Evolutionary conservation across 768 basidiomycete genomes (phyloP), one percentile per base, ranked within the genome.

Genomic region (Xanthoconium stramineum): DNA sequence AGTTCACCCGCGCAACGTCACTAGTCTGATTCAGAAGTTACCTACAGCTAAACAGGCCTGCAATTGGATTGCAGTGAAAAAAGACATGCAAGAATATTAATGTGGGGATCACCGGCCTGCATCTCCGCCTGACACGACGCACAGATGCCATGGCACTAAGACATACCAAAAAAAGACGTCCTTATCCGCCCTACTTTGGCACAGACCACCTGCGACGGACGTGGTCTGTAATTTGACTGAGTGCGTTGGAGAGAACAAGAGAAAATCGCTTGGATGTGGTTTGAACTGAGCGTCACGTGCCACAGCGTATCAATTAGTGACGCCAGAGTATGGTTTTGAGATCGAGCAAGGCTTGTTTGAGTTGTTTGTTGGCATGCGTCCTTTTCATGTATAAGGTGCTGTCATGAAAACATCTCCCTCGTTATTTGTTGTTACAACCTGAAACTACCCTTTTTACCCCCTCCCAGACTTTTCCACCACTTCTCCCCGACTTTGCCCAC

Each of bases 381-480:
- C n/a, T n/a, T n/a, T n/a, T n/a, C n/a, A n/a, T n/a, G n/a, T n/a
- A n/a, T n/a, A n/a, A n/a, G n/a, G n/a, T n/a, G n/a, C n/a, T n/a
- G n/a, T n/a, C n/a, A n/a, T n/a, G n/a, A n/a, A n/a, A n/a, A n/a
- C n/a, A n/a, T n/a, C n/a, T n/a, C n/a, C n/a, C n/a, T n/a, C n/a
- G n/a, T n/a, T n/a, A n/a, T n/a, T n/a, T n/a, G n/a, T 12, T 12
- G 37, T 65, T 17, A 58, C 3, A 57, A 4, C 46, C 46, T 52
- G 33, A 57, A 28, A n/a, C 40, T 47, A 0, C 52, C 61, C 52
- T 50, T 57, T 37, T 53, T 54, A 2, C 53, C 48, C n/a, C n/a
- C n/a, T 47, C 58, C 62, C 33, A 80, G 67, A 47, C 72, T 74
- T n/a, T n/a, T n/a, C 81, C 80, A 80, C 81, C 80, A 80, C 58